A percentile compares a stretch with the other conserved stretches of the same genome.
Evolutionary conservation across 2,329 filamentous ascomycete genomes (phyloP).

Genomic region (Penicillium sp.): DNA sequence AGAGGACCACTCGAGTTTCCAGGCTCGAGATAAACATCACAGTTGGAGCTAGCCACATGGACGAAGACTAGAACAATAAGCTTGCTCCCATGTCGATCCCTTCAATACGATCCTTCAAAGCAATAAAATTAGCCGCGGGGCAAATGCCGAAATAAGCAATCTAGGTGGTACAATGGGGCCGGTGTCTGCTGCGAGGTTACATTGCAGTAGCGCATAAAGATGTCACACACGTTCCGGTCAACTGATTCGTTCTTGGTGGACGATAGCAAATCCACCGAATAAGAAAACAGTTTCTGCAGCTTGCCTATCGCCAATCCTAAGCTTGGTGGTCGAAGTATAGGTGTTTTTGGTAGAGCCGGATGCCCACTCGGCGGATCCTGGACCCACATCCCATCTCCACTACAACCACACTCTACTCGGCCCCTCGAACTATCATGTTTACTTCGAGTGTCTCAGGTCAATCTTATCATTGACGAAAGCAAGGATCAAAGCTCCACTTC

Average conservation of each 20-base stretch:
- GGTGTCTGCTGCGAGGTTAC: neutral
- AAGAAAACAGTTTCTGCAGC: neutral
- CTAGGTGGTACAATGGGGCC: neutral
- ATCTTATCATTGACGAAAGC: neutral
- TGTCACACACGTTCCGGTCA: neutral
- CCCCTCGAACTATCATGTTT: neutral
- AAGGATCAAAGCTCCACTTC: neutral
- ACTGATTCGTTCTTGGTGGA: neutral
- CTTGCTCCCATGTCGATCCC: neutral
- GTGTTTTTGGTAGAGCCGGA: neutral
- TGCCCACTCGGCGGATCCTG: neutral
- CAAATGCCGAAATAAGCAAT: neutral
- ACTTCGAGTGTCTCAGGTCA: neutral
- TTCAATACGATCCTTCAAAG: neutral
- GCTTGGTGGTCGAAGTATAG: neutral
- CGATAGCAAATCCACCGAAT: neutral
- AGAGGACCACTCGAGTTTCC: neutral
- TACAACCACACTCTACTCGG: no score
- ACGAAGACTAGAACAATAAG: neutral
- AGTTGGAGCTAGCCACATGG: neutral
- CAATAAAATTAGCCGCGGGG: neutral
- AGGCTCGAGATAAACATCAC: neutral
- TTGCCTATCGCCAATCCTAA: neutral
- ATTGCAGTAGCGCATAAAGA: neutral
- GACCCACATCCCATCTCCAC: neutral